phyloP scores from a whole-genome alignment of 371 early-diverging fungal genomes.

The Apophysomyces variabilis region DNA sequence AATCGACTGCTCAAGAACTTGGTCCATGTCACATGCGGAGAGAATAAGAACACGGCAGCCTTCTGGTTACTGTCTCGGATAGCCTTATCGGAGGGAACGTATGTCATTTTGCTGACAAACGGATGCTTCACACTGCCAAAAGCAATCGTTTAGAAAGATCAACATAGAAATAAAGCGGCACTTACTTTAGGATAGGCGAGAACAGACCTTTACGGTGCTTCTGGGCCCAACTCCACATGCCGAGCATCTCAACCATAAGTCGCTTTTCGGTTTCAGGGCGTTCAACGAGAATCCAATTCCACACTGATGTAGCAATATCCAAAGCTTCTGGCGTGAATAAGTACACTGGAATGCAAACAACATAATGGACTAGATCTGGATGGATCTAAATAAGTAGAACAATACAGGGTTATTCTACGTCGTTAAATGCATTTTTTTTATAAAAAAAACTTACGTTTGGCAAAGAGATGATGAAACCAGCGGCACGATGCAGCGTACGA shows the following conservation, averaged over 20 bases:
- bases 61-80: conserved; percentile 65
- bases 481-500: conserved; percentile 57
- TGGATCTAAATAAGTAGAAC: conserved; percentile 41
- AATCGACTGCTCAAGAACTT: conserved; percentile 85
- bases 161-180: conserved; percentile 3
- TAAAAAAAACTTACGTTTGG: conserved; percentile 10
- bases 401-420: neutral
- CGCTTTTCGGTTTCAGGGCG: conserved; percentile 74
- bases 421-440: neutral
- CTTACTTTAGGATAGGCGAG: conserved; percentile 56
- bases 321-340: conserved; percentile 79
- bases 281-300: conserved; percentile 88
- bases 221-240: conserved; percentile 86
- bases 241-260: conserved; percentile 80
- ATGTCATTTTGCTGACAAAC: conserved; percentile 89
- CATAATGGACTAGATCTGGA: conserved; percentile 75
- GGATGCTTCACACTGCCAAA: conserved; percentile 71
- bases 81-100: conserved; percentile 86
- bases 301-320: conserved; percentile 79
- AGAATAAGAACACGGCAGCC: conserved; percentile 64
- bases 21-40: conserved; percentile 85
- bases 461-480: conserved; percentile 32
- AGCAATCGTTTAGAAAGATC: neutral
- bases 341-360: conserved; percentile 89
- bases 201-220: conserved; percentile 80